A percentile compares a stretch with the other conserved stretches of the same genome.
Conservation (phyloP, 208 protist species). For the Wallacemonas sp. region DNA sequence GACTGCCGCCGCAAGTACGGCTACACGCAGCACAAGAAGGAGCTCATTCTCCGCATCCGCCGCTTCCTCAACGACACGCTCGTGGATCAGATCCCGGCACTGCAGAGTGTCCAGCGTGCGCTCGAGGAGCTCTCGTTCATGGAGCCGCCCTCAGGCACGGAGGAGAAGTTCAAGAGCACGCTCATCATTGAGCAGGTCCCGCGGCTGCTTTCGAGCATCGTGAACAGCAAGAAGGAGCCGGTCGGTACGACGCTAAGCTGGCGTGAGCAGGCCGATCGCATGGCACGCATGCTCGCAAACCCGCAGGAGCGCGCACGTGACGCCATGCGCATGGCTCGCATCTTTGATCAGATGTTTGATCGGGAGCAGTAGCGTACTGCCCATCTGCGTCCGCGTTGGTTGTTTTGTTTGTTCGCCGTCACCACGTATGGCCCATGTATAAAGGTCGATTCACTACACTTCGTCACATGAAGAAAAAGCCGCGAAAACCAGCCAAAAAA, state of each 20-base stretch:
- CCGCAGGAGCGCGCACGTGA: constrained; percentile 50
- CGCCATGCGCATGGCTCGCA: constrained; percentile 66
- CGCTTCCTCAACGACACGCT: constrained; percentile 85
- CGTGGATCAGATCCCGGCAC: constrained; percentile 89
- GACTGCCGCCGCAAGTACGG: constrained; percentile 78
- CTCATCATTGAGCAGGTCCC: constrained; percentile 90
- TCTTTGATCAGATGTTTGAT: constrained; percentile 84
- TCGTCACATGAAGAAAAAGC: no score
- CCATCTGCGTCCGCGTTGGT: no score
- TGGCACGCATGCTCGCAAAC: constrained; percentile 46
- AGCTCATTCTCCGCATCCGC: constrained; percentile 64
- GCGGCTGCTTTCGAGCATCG: constrained; percentile 69
- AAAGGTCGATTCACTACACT: no score
- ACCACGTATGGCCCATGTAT: no score
- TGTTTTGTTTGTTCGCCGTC: no score
- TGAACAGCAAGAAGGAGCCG: constrained; percentile 24
- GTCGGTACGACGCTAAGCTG: constrained; percentile 22
- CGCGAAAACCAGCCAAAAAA: no score
- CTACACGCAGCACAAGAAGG: constrained; percentile 86
- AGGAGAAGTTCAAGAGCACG: constrained; percentile 86
- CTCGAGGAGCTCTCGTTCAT: constrained; percentile 90
- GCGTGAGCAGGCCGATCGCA: constrained; percentile 24
- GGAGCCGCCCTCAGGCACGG: constrained; percentile 83
- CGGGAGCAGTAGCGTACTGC: constrained; percentile 10
- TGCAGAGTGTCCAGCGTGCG: constrained; percentile 82